Evolutionary conservation across 805 yeast genomes (phyloP), one percentile per base, ranked within the genome.

Genomic region (Suhomyces canberraensis): DNA sequence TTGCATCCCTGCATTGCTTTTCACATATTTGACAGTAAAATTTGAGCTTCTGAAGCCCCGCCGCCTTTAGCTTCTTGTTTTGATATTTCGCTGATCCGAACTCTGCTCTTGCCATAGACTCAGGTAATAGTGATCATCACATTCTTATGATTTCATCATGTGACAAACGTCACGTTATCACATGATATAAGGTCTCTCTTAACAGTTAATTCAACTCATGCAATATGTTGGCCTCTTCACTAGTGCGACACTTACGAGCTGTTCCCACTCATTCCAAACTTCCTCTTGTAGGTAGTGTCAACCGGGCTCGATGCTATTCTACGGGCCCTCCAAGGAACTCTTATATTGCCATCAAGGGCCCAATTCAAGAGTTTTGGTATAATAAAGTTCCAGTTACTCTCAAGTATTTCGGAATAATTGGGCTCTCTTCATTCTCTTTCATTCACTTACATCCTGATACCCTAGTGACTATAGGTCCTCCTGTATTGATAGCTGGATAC

Each of bases 1-100:
- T 91, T 44, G 85, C 95, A 57, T 95, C 99, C 37, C 97, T 67
- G 57, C 98, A 90, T 62, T 93, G 99, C 52, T 91, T 88, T 54
- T 74, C 78, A 53, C 99, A 93, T 3, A 87, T 73, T 57, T 84
- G 98, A 59, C 99, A 93, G 60, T 89, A 95, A 72, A 78, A 91
- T 42, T 78, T 72, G 35, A 93, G 75, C 52, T 85, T 81, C 60
- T 90, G 97, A 17, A 90, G 78, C 2, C 98, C 98, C 32, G 76
- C 70, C 17, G 87, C 78, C 61, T 85, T 86, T 72, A 86, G 73
- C 57, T 82, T 79, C 51, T 85, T 87, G 20, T 91, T 73, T 33
- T 83, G 65, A 56, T 76, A 77, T 54, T 84, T 84, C 22, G 95
- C 69, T 11, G 65, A 53, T 8, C 73, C 75, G 9, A 61, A 18